These are phyloP conservation scores for Rhipidocladum racemiflorum DNA, from an alignment of 176 grass and related monocot species.

Conservation along the genomic window DNA sequence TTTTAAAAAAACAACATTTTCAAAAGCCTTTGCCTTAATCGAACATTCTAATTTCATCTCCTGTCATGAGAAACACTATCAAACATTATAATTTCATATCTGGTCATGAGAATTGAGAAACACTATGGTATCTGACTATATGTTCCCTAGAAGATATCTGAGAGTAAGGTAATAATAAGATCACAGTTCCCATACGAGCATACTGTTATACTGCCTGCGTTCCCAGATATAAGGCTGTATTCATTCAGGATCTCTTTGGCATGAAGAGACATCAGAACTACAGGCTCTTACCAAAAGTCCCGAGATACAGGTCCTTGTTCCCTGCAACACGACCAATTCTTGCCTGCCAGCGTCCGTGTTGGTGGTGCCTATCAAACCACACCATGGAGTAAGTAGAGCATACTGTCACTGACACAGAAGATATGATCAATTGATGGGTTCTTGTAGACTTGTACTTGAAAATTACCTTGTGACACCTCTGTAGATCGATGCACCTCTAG, in stretches of 20 bases:
- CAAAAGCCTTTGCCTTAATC: background rate
- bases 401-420: background rate
- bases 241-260: background rate
- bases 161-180: background rate
- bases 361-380: conserved; percentile 70
- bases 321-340: conserved; percentile 94
- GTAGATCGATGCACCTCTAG: conserved; percentile 92
- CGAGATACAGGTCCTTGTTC: conserved; percentile 97
- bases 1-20: background rate
- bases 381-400: conserved; percentile 6
- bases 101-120: background rate
- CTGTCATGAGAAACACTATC: background rate
- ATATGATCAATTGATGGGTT: background rate
- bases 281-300: conserved; percentile 67
- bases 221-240: background rate
- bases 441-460: conserved; percentile 1
- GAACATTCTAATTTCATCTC: background rate
- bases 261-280: background rate
- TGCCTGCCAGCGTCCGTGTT: conserved; percentile 96
- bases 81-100: background rate
- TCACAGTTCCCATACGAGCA: background rate
- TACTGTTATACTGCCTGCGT: background rate
- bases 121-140: background rate
- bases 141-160: background rate
- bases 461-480: conserved; percentile 88